A percentile compares a stretch with the other conserved stretches of the same genome.
These are phyloP conservation scores for Zygosaccharomyces gambellarensis DNA, from an alignment of 805 yeast genomes.

Conservation along the genomic window DNA sequence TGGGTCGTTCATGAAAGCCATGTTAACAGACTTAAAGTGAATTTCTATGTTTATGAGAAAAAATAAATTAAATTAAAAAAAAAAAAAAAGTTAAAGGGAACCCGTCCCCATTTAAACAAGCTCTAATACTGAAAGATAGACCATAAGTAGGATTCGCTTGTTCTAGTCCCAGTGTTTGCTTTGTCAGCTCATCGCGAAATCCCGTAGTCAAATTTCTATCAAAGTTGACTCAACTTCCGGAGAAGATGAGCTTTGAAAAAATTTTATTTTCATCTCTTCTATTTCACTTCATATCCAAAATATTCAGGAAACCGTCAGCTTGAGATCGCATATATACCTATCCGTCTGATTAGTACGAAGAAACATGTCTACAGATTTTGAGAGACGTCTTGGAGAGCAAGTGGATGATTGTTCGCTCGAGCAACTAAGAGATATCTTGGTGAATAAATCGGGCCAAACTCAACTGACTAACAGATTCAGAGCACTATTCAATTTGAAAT, in stretches of 20 bases:
- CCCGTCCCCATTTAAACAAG: too few species aligned
- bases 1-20: too few species aligned
- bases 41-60: too few species aligned
- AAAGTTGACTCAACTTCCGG: constrained; percentile 1
- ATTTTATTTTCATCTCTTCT: neutral
- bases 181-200: neutral
- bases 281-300: neutral
- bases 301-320: neutral
- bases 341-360: neutral
- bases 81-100: too few species aligned
- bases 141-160: too few species aligned
- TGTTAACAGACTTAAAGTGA: too few species aligned
- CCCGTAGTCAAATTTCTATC: neutral
- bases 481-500: constrained; percentile 87
- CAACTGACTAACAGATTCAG: constrained; percentile 85
- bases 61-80: too few species aligned
- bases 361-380: constrained; percentile 36
- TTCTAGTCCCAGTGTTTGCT: neutral
- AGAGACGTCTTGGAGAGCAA: constrained; percentile 35
- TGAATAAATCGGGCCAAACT: constrained; percentile 60
- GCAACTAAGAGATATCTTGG: constrained; percentile 64
- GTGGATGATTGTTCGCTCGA: constrained; percentile 47
- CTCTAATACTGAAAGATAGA: too few species aligned
- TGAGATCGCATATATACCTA: neutral
- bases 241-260: neutral